phyloP scores from a whole-genome alignment of 176 grass and related monocot species.

The Rhynchospora pubera region DNA sequence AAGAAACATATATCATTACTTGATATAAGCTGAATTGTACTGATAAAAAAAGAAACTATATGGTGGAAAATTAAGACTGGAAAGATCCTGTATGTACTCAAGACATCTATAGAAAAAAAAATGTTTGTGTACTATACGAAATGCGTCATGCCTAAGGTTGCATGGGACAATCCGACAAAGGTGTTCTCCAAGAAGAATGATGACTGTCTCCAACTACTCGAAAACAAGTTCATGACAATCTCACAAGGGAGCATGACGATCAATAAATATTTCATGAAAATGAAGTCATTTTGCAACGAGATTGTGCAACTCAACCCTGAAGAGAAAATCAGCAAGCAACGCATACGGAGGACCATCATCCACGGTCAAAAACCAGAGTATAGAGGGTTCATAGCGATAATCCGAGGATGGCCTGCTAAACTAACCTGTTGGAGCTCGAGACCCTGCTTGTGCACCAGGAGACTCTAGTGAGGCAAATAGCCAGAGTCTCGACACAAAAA shows the following conservation, averaged over 20 bases:
- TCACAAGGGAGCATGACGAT: slow-evolving; percentile 8
- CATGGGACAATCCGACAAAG: not conserved
- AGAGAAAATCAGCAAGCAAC: not conserved
- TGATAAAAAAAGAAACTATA: too few relatives aligned
- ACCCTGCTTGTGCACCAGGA: slow-evolving; percentile 8
- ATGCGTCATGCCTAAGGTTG: not conserved
- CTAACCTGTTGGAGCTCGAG: slow-evolving; percentile 4
- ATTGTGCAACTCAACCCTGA: not conserved
- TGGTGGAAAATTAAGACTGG: not conserved
- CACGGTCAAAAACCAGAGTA: slow-evolving; percentile 6
- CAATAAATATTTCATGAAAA: slow-evolving; percentile 19
- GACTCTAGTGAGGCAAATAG: not conserved
- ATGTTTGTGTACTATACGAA: not conserved
- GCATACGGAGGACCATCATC: slow-evolving; percentile 15
- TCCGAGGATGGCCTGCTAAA: too few relatives aligned
- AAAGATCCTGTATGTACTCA: not conserved
- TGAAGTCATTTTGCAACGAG: not conserved
- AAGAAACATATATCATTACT: too few relatives aligned
- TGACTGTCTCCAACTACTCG: not conserved
- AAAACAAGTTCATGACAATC: slow-evolving; percentile 2
- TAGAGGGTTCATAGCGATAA: not conserved
- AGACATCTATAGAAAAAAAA: slow-evolving; percentile 1
- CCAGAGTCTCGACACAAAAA: too few relatives aligned
- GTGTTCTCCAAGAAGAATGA: slow-evolving; percentile 13
- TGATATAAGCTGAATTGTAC: too few relatives aligned